Conservation (phyloP, 139 green algal genomes). For the Marvania coccoides region DNA sequence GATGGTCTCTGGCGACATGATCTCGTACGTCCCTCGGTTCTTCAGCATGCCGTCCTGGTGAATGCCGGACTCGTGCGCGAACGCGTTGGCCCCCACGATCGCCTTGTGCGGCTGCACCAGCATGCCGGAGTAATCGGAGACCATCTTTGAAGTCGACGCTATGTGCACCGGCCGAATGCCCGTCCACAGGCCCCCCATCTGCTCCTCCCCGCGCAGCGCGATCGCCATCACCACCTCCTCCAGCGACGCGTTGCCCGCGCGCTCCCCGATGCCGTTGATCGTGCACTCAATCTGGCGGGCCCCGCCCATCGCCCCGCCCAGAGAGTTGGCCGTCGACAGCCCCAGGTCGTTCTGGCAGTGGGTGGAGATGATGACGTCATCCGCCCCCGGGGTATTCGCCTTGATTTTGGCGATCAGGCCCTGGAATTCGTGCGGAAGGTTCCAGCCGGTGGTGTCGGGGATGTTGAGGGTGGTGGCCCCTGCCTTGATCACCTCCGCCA, state of each 20-base stretch:
- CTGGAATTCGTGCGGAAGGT: constrained; percentile 90
- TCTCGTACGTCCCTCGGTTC: constrained; percentile 86
- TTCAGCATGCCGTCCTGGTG: constrained; percentile 92
- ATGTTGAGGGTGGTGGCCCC: constrained; percentile 99
- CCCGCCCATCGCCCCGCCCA: constrained; percentile 58
- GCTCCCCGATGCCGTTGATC: constrained; percentile 99
- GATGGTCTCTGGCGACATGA: constrained; percentile 96
- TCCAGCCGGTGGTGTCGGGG: constrained; percentile 93
- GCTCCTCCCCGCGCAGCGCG: constrained; percentile 56
- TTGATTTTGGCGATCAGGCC: constrained; percentile 80
- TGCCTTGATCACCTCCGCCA: constrained; percentile 84
- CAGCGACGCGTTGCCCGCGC: constrained; percentile 92
- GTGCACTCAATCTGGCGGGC: constrained; percentile 89
- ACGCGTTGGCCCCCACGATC: constrained; percentile 98
- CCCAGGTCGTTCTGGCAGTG: constrained; percentile 99
- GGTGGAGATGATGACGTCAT: constrained; percentile 87
- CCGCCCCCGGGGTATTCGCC: constrained; percentile 76
- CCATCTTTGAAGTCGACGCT: constrained; percentile 80
- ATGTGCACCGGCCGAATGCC: constrained; percentile 90
- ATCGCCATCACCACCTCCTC: constrained; percentile 96
- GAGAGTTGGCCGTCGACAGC: constrained; percentile 90
- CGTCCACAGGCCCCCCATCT: constrained; percentile 83
- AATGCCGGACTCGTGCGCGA: constrained; percentile 94
- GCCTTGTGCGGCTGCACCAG: constrained; percentile 97
- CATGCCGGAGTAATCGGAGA: constrained; percentile 86